These are phyloP conservation scores for Graphilbum sp. DNA, from an alignment of 2,329 filamentous ascomycete species.

Conservation along the genomic window DNA sequence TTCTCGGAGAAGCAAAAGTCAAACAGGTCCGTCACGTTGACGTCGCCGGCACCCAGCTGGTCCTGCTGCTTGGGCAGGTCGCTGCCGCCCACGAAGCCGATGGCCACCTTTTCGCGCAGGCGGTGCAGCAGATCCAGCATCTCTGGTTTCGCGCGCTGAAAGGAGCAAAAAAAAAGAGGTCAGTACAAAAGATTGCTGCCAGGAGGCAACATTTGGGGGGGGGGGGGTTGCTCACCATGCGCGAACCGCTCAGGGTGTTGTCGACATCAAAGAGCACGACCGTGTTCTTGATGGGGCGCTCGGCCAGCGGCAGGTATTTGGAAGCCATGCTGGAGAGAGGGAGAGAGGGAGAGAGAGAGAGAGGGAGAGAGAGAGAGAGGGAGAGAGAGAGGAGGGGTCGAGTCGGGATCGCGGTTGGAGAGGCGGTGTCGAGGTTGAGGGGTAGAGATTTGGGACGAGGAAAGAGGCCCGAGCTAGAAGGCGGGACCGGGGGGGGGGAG, in stretches of 20 bases:
- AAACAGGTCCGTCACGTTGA: slow-evolving; percentile 69
- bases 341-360: no score
- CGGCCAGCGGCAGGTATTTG: slow-evolving; percentile 54
- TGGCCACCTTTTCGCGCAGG: slow-evolving; percentile 74
- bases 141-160: slow-evolving; percentile 54
- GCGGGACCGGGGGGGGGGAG: no score
- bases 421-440: no score
- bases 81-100: slow-evolving; percentile 85
- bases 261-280: slow-evolving; percentile 96
- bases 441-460: no score
- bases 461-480: no score
- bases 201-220: no score
- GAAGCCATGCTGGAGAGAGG: slow-evolving; percentile 12
- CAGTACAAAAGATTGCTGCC: neutral
- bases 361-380: neutral
- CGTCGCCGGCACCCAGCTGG: slow-evolving; percentile 58
- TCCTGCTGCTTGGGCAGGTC: slow-evolving; percentile 92
- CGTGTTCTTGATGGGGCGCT: slow-evolving; percentile 82
- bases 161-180: neutral
- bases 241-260: slow-evolving; percentile 71
- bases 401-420: no score
- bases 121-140: slow-evolving; percentile 66
- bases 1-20: slow-evolving; percentile 98
- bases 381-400: neutral
- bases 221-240: slow-evolving; percentile 39